Conservation (phyloP, 2,329 filamentous ascomycete species). For the Alternaria novae-zelandiae region DNA sequence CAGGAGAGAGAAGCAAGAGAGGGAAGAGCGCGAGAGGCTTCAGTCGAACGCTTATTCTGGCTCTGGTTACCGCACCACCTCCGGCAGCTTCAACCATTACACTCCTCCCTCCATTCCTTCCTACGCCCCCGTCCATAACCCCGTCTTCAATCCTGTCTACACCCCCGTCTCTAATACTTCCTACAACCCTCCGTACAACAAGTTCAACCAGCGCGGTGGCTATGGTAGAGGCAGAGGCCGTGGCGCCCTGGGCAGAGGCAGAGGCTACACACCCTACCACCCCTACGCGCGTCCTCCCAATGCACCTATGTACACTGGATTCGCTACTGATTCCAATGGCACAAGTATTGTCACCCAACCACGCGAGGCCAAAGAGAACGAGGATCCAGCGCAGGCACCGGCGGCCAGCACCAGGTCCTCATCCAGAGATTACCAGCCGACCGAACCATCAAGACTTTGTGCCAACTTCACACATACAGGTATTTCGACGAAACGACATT, state of each 20-base stretch:
- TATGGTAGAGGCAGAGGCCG: slow-evolving; percentile 9
- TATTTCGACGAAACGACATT: slow-evolving; percentile 26
- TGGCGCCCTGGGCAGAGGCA: not conserved
- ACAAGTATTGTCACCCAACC: slow-evolving; percentile 5
- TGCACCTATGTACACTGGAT: slow-evolving; percentile 14
- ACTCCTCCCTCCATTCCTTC: not conserved
- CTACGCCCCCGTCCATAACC: not conserved
- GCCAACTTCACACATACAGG: slow-evolving; percentile 41
- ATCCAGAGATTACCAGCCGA: slow-evolving; percentile 10
- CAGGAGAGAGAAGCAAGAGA: slow-evolving; percentile 28
- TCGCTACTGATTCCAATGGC: slow-evolving; percentile 17
- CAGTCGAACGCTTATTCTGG: slow-evolving; percentile 10
- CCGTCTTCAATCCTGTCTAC: not conserved
- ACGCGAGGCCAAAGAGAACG: not conserved
- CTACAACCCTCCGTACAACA: not conserved
- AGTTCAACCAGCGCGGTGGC: slow-evolving; percentile 15
- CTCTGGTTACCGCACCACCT: not conserved
- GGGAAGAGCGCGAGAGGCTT: slow-evolving; percentile 16
- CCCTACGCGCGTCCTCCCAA: slow-evolving; percentile 25
- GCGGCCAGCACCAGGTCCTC: not conserved
- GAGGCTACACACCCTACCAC: slow-evolving; percentile 21
- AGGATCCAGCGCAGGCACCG: not conserved
- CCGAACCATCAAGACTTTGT: slow-evolving; percentile 25
- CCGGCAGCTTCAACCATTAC: not conserved
- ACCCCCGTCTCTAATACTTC: not conserved